Conservation (phyloP, 1,139 yeast genomes). For the Kodamaea plutei region DNA sequence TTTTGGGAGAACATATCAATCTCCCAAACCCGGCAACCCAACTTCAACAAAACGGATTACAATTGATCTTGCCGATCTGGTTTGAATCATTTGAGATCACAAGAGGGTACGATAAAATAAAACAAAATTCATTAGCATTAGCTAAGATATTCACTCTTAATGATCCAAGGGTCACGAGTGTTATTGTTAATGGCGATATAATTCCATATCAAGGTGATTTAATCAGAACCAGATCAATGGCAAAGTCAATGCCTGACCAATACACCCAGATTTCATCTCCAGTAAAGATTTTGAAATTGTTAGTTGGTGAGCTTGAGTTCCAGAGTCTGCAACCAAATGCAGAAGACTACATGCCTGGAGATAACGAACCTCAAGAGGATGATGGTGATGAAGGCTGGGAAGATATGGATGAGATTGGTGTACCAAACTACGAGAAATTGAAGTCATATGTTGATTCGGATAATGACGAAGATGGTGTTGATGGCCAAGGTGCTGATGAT, state of each 20-base stretch:
- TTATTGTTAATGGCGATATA: constrained; percentile 74
- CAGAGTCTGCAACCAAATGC: constrained; percentile 50
- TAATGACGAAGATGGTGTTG: constrained; percentile 34
- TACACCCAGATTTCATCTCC: constrained; percentile 67
- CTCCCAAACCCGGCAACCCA: constrained; percentile 25
- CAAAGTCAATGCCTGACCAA: constrained; percentile 59
- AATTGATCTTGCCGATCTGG: constrained; percentile 68
- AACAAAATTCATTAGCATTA: constrained; percentile 68
- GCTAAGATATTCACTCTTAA: constrained; percentile 57
- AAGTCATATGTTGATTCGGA: constrained; percentile 50
- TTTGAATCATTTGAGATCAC: constrained; percentile 75
- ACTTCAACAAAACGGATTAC: constrained; percentile 32
- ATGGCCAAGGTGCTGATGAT: constrained; percentile 35
- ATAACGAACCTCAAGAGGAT: constrained; percentile 27
- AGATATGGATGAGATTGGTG: constrained; percentile 66
- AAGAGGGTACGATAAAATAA: constrained; percentile 72
- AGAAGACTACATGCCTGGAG: constrained; percentile 30
- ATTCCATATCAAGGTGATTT: constrained; percentile 57
- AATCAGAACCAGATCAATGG: constrained; percentile 82
- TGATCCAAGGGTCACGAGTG: constrained; percentile 47
- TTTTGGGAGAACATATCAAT: constrained; percentile 43
- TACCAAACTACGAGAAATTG: constrained; percentile 55
- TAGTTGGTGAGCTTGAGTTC: constrained; percentile 64
- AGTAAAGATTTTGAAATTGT: constrained; percentile 66
- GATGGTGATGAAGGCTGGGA: constrained; percentile 78